Evolutionary conservation across 805 yeast species (phyloP).

Genomic region (Kuraishia borneana): DNA sequence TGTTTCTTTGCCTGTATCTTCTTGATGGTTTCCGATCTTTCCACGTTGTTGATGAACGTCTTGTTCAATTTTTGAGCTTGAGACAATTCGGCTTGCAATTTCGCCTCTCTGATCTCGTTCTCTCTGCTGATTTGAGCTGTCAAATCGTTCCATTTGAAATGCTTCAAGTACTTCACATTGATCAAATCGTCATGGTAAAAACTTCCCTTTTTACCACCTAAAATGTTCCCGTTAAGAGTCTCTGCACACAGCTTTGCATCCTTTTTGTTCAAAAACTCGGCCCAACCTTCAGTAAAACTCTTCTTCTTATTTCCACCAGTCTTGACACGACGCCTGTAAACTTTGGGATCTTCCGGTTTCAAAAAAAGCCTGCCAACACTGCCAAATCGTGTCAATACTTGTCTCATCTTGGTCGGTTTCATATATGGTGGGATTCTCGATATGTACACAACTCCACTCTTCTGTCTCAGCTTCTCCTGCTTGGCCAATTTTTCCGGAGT

Average conservation of each 20-base stretch:
- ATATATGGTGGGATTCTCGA: conserved; percentile 92
- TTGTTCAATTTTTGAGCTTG: conserved; percentile 85
- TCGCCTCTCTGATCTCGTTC: conserved; percentile 79
- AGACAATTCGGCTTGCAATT: conserved; percentile 76
- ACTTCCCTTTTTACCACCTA: conserved; percentile 88
- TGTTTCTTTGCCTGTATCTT: conserved; percentile 42
- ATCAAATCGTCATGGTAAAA: conserved; percentile 91
- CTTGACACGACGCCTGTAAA: conserved; percentile 57
- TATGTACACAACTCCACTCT: conserved; percentile 87
- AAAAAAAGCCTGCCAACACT: conserved; percentile 77
- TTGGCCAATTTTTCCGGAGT: conserved; percentile 44
- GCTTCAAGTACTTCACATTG: conserved; percentile 80
- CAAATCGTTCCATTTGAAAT: conserved; percentile 91
- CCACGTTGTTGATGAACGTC: conserved; percentile 73
- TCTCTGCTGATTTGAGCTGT: conserved; percentile 90
- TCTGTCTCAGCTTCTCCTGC: conserved; percentile 43
- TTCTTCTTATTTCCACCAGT: conserved; percentile 88
- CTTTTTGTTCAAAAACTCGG: conserved; percentile 71
- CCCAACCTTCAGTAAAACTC: conserved; percentile 94
- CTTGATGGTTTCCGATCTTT: conserved; percentile 69
- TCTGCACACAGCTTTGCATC: conserved; percentile 84
- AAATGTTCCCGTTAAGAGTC: conserved; percentile 76
- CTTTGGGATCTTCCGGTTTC: conserved; percentile 70
- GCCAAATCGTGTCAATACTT: conserved; percentile 74
- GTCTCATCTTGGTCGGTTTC: conserved; percentile 89